These are phyloP conservation scores for Catenaria anguillulae DNA, from an alignment of 371 early-diverging fungal genomes.

Conservation along the genomic window DNA sequence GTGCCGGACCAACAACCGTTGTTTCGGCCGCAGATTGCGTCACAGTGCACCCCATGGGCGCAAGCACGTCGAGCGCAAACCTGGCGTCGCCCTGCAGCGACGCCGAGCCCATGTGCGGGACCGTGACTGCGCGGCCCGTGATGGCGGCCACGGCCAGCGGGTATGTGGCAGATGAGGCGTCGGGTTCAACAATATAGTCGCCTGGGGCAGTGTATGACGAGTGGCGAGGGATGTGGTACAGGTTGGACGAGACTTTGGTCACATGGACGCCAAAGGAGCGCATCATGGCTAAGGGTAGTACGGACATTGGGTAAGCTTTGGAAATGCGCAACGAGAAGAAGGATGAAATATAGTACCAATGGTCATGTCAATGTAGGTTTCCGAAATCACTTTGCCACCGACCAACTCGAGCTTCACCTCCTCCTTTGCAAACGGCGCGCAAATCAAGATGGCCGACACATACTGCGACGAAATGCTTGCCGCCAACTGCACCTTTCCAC, in stretches of 20 bases:
- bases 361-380: slow-evolving; percentile 97
- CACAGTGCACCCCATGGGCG: slow-evolving; percentile 83
- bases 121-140: slow-evolving; percentile 71
- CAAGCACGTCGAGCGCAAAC: slow-evolving; percentile 80
- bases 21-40: slow-evolving; percentile 67
- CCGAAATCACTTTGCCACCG: slow-evolving; percentile 89
- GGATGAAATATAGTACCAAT: slow-evolving; percentile 20
- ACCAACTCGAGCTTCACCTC: slow-evolving; percentile 64
- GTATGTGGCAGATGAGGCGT: slow-evolving; percentile 94
- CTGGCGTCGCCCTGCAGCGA: slow-evolving; percentile 84
- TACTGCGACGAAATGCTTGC: slow-evolving; percentile 94
- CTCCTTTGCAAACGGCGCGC: slow-evolving; percentile 77
- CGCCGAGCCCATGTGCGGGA: slow-evolving; percentile 74
- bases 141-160: slow-evolving; percentile 95
- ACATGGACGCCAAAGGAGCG: slow-evolving; percentile 75
- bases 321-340: background rate
- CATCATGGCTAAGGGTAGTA: slow-evolving; percentile 62
- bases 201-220: slow-evolving; percentile 67
- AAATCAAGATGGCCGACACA: slow-evolving; percentile 86
- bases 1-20: slow-evolving; percentile 75
- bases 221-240: slow-evolving; percentile 62
- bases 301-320: no score
- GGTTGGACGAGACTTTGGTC: slow-evolving; percentile 54
- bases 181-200: slow-evolving; percentile 81
- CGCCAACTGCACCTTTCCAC: slow-evolving; percentile 74